Evolutionary conservation across 768 basidiomycete species (phyloP), one percentile per base, ranked within the genome.

Genomic region (Phlebiopsis flavidoalba): DNA sequence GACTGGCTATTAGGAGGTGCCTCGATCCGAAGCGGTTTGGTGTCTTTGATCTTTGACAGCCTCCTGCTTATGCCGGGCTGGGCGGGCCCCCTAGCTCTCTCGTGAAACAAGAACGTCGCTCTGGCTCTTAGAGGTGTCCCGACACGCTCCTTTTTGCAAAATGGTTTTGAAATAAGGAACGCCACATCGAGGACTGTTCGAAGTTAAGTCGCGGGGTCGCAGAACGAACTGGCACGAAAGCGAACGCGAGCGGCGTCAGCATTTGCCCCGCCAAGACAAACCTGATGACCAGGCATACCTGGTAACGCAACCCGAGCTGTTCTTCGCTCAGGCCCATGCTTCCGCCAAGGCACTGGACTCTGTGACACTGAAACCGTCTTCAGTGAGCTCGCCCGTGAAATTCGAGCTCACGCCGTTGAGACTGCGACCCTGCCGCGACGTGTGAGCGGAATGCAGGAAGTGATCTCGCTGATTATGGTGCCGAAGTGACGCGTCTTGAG

Each of bases 311-410:
- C n/a, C 84, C 88, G 15, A 99, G 80, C 71, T 97, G 81, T 64
- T 95, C 90, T 71, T 98, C 96, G 50, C 80, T 83, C 40, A 98
- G 76, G 69, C 92, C 89, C 95, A 98, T 98, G 65, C 93, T 96
- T 0, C 96, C 97, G 5, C 97, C 97, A 10, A 95, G 78, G 69
- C 95, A 98, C n/a, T n/a, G n/a, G n/a, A n/a, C 72, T 98, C 97
- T 0, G 97, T 99, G 47, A 99, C 97, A 63, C 91, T 91, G 74
- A 89, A 93, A 6, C 96, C 94, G 59, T 97, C 88, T 11, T 92
- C 87, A 63, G 89, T 89, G 55, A 96, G 77, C 72, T 96, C 93
- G 19, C 95, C 93, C 1, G 96, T 95, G n/a, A 72, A 85, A 73
- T 71, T 87, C 81, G 46, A 87, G 67, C 82, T 80, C 14, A 84